A percentile compares a stretch with the other conserved stretches of the same genome.
Conservation (phyloP, 2,329 filamentous ascomycete species). For the Sporothrix pseudoabietina region DNA sequence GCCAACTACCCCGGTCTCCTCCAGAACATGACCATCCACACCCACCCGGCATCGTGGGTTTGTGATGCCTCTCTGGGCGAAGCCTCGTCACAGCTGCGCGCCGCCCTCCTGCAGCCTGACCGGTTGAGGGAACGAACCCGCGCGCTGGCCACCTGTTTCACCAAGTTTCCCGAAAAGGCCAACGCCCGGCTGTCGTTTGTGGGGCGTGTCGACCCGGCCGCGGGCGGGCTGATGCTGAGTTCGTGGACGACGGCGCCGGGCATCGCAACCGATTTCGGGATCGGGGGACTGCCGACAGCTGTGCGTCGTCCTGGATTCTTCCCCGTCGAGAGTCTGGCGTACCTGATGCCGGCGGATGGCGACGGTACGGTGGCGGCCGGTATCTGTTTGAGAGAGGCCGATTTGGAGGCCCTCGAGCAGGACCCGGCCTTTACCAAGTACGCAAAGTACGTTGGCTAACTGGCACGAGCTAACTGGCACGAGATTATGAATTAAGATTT, state of each 20-base stretch:
- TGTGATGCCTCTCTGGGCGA: slow-evolving; percentile 32
- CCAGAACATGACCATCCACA: slow-evolving; percentile 51
- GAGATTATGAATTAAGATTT: background rate
- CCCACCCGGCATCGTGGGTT: slow-evolving; percentile 37
- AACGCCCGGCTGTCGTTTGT: slow-evolving; percentile 43
- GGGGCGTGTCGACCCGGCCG: slow-evolving; percentile 42
- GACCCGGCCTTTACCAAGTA: background rate
- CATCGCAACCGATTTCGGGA: slow-evolving; percentile 45
- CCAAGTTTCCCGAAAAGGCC: slow-evolving; percentile 36
- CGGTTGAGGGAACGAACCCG: background rate
- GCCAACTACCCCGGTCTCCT: slow-evolving; percentile 52
- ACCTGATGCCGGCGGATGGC: slow-evolving; percentile 45
- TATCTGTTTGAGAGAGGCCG: slow-evolving; percentile 23
- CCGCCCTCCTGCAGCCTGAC: slow-evolving; percentile 6
- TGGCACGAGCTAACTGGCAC: background rate
- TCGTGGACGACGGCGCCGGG: slow-evolving; percentile 57
- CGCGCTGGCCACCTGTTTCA: background rate
- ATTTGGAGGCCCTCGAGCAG: background rate
- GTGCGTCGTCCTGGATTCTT: slow-evolving; percentile 53
- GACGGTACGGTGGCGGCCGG: slow-evolving; percentile 24
- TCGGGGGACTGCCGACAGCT: slow-evolving; percentile 49
- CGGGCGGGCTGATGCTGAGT: slow-evolving; percentile 53
- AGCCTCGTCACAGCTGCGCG: background rate
- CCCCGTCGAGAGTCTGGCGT: slow-evolving; percentile 51
- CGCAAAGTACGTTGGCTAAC: slow-evolving; percentile 4